phyloP scores from a whole-genome alignment of 2,329 filamentous ascomycete genomes.

The Phaeosphaeriaceae sp. region DNA sequence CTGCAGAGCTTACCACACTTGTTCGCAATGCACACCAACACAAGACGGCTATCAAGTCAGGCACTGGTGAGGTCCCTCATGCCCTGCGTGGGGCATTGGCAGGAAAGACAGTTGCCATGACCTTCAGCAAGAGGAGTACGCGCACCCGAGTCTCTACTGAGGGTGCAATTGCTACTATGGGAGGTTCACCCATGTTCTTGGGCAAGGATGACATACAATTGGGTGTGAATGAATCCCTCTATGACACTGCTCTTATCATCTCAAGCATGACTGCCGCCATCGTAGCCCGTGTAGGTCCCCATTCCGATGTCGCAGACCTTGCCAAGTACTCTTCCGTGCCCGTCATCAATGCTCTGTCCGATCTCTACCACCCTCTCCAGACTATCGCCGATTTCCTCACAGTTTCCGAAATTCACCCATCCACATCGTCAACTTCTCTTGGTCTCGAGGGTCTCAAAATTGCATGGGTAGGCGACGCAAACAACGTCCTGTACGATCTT shows the following conservation, averaged over 20 bases:
- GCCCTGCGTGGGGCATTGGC: slow-evolving; percentile 67
- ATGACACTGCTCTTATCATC: slow-evolving; percentile 55
- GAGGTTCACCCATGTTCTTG: slow-evolving; percentile 94
- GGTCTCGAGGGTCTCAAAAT: slow-evolving; percentile 85
- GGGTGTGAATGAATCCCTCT: slow-evolving; percentile 58
- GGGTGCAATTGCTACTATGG: slow-evolving; percentile 84
- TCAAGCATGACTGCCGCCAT: slow-evolving; percentile 69
- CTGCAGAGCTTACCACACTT: slow-evolving; percentile 78
- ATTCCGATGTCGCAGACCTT: slow-evolving; percentile 56
- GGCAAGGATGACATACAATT: slow-evolving; percentile 96
- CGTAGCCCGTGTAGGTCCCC: slow-evolving; percentile 60
- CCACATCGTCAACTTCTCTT: slow-evolving; percentile 57
- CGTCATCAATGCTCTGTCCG: slow-evolving; percentile 70
- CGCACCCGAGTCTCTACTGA: slow-evolving; percentile 93
- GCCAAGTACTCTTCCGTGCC: slow-evolving; percentile 57
- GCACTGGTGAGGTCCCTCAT: slow-evolving; percentile 61
- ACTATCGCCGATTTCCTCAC: slow-evolving; percentile 94
- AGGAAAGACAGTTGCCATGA: slow-evolving; percentile 87
- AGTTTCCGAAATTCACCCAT: slow-evolving; percentile 77
- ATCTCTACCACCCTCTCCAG: slow-evolving; percentile 92
- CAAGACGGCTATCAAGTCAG: slow-evolving; percentile 77
- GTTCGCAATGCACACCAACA: slow-evolving; percentile 80
- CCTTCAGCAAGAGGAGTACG: slow-evolving; percentile 96
- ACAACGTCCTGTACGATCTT: slow-evolving; percentile 95
- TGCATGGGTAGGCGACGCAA: slow-evolving; percentile 95